A percentile compares a stretch with the other conserved stretches of the same genome.
phyloP scores from a whole-genome alignment of 225 moss, liverwort and hornwort species.

The Thuidium tamariscinum region DNA sequence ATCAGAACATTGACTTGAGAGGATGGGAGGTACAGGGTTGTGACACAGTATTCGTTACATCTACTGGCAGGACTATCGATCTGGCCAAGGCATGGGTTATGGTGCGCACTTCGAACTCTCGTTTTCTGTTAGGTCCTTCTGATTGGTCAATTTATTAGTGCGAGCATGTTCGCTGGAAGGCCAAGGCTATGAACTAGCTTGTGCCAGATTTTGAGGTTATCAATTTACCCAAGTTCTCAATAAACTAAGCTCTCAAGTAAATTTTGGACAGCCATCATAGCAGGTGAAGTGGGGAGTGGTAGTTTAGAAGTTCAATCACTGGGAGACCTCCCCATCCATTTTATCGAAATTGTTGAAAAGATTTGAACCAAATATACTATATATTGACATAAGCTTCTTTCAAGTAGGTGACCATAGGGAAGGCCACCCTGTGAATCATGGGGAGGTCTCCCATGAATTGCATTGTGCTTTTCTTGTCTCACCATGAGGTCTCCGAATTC shows the following conservation, averaged over 20 bases:
- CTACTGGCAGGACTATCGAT: slow-evolving; percentile 83
- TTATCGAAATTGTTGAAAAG: neutral
- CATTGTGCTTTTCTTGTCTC: neutral
- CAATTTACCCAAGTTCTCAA: neutral
- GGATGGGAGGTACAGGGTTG: slow-evolving; percentile 62
- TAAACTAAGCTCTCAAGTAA: neutral
- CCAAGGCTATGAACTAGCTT: neutral
- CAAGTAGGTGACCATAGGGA: neutral
- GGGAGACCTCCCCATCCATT: neutral
- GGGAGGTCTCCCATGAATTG: neutral
- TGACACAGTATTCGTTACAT: slow-evolving; percentile 92
- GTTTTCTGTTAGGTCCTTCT: neutral
- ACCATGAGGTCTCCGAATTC: neutral
- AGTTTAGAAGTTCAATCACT: neutral
- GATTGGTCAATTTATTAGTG: neutral
- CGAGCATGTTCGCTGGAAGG: neutral
- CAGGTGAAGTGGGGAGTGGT: neutral
- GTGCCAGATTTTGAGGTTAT: neutral
- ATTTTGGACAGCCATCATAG: neutral
- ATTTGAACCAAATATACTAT: neutral
- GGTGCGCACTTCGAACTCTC: slow-evolving; percentile 34
- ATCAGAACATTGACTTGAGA: neutral
- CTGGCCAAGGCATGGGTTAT: slow-evolving; percentile 86
- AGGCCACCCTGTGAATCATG: neutral
- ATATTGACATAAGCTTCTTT: neutral